Base-by-base conservation (phyloP, 148 eudicot genomes). In the Cornus kousa region DNA sequence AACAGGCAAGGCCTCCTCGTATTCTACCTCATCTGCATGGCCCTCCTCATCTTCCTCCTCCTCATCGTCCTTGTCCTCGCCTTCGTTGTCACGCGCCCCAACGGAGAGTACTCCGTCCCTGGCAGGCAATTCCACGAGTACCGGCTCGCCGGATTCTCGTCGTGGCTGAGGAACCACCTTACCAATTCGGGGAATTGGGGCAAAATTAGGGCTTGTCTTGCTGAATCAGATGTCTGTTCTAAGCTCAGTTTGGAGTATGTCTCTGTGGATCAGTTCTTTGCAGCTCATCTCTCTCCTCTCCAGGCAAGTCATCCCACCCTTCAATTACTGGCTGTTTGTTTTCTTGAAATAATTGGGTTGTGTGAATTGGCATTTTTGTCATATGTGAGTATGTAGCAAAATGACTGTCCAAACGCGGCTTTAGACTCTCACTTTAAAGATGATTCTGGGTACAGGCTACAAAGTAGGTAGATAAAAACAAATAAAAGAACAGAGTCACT, bases 1-100 rank as follows among this genome's bases (percentile, higher is more conserved):
- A 92, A 89, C 71, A 92, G 91, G 60, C 94, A 91, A 50, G 90
- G 93, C 40, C 83, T 94, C 0, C 39, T 94, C 19, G 90, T 90
- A 0, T 77, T 94, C 19, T 92, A 92, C 83, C 83, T 92, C 5
- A 89, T 89, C 64, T 87, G 85, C 68, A 92, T 92, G 92, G 96
- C 94, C 24, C 86, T 90, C 1, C 88, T 94, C 62, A 94, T 94
- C 12, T 76, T 85, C 7, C 74, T 88, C 3, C 82, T 92, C 3
- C 83, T 94, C 3, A 74, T 87, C 0, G 71, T 94, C 3, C 88
- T 92, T 7, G 80, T 94, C 6, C 86, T 94, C 20, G 94, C 98
- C 7, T 89, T 90, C 12, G 91, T 88, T 9, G 97, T 92, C 66
- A 89, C 91, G 79, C 86, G 94, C 16, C 91, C 91, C 13, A 88